Base-by-base conservation (phyloP, 23 red algal species). In the Agarophyton chilense region DNA sequence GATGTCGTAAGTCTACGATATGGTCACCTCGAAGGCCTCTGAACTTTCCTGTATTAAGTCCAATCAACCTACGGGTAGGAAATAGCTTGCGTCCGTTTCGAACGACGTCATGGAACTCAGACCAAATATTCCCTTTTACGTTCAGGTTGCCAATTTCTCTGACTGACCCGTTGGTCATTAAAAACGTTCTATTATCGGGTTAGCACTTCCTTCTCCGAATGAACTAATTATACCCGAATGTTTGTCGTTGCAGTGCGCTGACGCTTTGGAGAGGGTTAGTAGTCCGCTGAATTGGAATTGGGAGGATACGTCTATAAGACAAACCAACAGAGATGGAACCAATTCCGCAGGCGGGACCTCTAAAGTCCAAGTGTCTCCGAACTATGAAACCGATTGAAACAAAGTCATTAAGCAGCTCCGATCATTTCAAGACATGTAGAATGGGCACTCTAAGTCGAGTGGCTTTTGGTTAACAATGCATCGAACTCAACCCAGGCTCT, bases 41-140 rank as follows among this genome's bases (percentile, higher is more conserved):
- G 58, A 24, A 13, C 62, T 85, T 0, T 0, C 25, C 10, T 72
- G 47, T 43, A 26, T 85, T 45, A 60, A 85, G 32, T 31, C 2
- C 32, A 0, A 72, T 25, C 52, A 61, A 21, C 58, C 43, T 33
- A 51, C 62, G 81, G 81, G 34, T 33, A 22, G 17, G 25, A 6
- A 12, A 7, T 28, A 82, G 22, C 28, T 82, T 0, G 31, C 51
- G 45, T 50, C 60, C 47, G 22, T 82, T 45, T 14, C 78, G 12
- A 82, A 82, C 35, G 78, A 1, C 2, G 33, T 82, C 54, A 82
- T 61, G 78, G 53, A 82, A 22, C 35, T 82, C 49, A 16, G 35
- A 18, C 25, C 49, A 32, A n/a, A 62, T 24, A 21, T 58, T 29
- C 52, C 78, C 11, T 82, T 62, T 58, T 58, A 17, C 24, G 78